These are phyloP conservation scores for Shiraia bambusicola DNA, from an alignment of 2,329 filamentous ascomycete species.

Conservation along the genomic window DNA sequence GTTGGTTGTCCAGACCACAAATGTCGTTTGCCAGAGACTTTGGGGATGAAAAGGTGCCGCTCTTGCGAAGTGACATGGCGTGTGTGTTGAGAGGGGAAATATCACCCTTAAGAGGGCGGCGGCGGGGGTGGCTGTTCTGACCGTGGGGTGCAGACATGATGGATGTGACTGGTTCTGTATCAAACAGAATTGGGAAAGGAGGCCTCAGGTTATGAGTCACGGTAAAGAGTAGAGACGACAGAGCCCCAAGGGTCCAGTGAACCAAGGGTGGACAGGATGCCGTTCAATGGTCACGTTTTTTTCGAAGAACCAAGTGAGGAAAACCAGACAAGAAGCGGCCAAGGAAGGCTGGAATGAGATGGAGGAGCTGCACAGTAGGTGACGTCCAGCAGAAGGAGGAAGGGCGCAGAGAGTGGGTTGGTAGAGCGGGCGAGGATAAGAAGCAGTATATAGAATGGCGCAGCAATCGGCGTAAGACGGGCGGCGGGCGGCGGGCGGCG, in stretches of 20 bases:
- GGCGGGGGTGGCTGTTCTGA: conserved; percentile 50
- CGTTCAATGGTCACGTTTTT: conserved; percentile 29
- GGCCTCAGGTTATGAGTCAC: conserved; percentile 43
- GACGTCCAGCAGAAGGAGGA: conserved; percentile 18
- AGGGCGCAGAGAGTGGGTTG: conserved; percentile 33
- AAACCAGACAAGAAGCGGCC: conserved; percentile 9
- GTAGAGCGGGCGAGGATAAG: conserved; percentile 21
- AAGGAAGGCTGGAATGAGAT: conserved; percentile 9
- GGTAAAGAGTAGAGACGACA: conserved; percentile 24
- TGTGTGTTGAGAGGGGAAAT: conserved; percentile 39
- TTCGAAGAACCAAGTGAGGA: conserved; percentile 22
- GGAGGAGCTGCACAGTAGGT: conserved; percentile 10
- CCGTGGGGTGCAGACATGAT: conserved; percentile 43
- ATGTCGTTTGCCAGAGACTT: conserved; percentile 42
- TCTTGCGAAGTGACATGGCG: conserved; percentile 52
- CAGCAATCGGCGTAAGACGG: conserved; percentile 34
- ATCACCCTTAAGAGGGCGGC: conserved; percentile 46
- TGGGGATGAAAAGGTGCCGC: conserved; percentile 52
- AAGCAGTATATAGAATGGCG: conserved; percentile 39
- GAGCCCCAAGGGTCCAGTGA: conserved; percentile 25
- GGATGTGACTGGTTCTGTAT: conserved; percentile 37
- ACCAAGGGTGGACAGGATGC: conserved; percentile 27
- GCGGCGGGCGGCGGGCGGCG: conserved; percentile 31
- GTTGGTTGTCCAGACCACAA: conserved; percentile 43
- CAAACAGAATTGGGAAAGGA: conserved; percentile 26